A percentile compares a stretch with the other conserved stretches of the same genome.
Conservation (phyloP, 2,329 filamentous ascomycete genomes). For the Akanthomyces muscarius region DNA sequence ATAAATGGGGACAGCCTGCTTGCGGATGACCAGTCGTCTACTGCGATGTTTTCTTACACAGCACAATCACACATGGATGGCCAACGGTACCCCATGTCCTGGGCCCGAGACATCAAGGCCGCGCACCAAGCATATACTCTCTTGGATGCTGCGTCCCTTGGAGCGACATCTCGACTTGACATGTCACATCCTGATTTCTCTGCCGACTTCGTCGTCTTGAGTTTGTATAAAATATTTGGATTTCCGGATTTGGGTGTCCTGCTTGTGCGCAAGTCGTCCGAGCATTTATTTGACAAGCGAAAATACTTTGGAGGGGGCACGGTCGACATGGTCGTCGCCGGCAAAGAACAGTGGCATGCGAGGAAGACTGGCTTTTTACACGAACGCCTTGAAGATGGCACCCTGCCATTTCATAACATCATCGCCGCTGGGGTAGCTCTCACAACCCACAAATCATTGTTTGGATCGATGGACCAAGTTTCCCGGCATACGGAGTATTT, state of each 20-base stretch:
- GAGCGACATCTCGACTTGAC: slow-evolving; percentile 72
- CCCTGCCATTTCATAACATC: slow-evolving; percentile 85
- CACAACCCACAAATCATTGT: slow-evolving; percentile 63
- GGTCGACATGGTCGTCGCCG: slow-evolving; percentile 78
- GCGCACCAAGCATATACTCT: slow-evolving; percentile 55
- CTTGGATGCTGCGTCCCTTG: slow-evolving; percentile 78
- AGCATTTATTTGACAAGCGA: slow-evolving; percentile 58
- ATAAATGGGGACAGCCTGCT: slow-evolving; percentile 40
- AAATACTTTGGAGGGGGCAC: slow-evolving; percentile 93
- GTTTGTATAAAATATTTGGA: slow-evolving; percentile 97
- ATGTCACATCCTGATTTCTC: slow-evolving; percentile 56
- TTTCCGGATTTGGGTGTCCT: slow-evolving; percentile 88
- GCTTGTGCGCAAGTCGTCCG: slow-evolving; percentile 70
- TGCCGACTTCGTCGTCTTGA: slow-evolving; percentile 83
- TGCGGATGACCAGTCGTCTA: slow-evolving; percentile 23
- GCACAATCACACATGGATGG: slow-evolving; percentile 95
- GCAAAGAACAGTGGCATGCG: slow-evolving; percentile 79
- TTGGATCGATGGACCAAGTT: slow-evolving; percentile 65
- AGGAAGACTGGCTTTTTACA: slow-evolving; percentile 70
- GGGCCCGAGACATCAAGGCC: slow-evolving; percentile 52
- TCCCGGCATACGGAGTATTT: slow-evolving; percentile 68
- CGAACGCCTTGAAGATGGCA: slow-evolving; percentile 84
- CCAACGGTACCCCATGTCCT: slow-evolving; percentile 65
- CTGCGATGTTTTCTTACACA: slow-evolving; percentile 69
- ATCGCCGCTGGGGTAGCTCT: slow-evolving; percentile 75